These are phyloP conservation scores for Chlamydomonas sp. DNA, from an alignment of 139 green algal species.

Conservation along the genomic window DNA sequence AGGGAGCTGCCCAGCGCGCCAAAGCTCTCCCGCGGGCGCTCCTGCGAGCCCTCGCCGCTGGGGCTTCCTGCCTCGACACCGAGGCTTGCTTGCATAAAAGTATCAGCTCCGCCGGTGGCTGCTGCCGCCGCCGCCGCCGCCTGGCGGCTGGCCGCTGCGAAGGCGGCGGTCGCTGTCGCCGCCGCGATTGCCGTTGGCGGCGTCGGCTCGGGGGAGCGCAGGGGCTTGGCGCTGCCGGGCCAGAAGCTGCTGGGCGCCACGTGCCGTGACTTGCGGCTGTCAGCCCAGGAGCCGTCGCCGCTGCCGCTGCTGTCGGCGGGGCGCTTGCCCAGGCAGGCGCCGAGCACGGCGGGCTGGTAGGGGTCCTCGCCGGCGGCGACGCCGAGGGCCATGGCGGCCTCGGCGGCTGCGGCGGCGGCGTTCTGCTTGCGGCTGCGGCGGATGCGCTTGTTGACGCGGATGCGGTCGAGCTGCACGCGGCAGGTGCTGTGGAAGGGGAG, in stretches of 20 bases:
- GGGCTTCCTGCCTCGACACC: background rate
- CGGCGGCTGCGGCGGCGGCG: background rate
- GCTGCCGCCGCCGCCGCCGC: background rate
- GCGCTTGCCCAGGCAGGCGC: background rate
- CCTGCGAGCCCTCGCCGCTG: background rate
- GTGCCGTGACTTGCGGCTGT: conserved; percentile 25
- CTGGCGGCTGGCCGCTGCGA: background rate
- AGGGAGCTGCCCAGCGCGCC: background rate
- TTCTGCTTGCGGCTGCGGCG: conserved; percentile 27
- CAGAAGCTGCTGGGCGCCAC: background rate
- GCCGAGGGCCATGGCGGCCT: background rate
- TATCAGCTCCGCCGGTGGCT: background rate
- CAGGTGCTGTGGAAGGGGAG: conserved; percentile 8
- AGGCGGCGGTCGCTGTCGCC: no score
- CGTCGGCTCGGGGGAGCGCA: no score
- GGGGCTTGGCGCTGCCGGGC: background rate
- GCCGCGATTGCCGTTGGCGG: background rate
- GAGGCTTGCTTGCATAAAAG: background rate
- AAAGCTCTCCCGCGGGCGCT: conserved; percentile 6
- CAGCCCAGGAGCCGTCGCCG: conserved; percentile 19
- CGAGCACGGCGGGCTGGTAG: background rate
- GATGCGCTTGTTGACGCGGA: conserved; percentile 27
- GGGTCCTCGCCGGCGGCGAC: background rate
- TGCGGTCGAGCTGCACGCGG: conserved; percentile 30
- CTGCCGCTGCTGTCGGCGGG: conserved; percentile 32